Evolutionary conservation across 306 rosid genomes (phyloP), one percentile per base, ranked within the genome.

Genomic region (Cucumis cinereus): DNA sequence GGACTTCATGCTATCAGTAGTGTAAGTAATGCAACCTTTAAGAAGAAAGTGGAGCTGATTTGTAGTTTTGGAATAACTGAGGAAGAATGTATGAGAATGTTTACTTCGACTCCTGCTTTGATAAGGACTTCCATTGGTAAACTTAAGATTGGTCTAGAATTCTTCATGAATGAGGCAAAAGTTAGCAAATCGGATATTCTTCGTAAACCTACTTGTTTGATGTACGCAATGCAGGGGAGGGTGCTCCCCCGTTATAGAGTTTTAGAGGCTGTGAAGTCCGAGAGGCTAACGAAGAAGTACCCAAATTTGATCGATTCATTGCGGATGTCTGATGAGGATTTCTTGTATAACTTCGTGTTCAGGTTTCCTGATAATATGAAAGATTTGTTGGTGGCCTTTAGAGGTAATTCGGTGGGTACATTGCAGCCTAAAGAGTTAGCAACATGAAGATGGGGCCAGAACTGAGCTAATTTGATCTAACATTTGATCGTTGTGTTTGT

Each of bases 191-290:
- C 86, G 1, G 67, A 24, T 5, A 17, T 90, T 70, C 62, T 83
- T 77, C 26, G 14, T 9, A 16, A 13, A 4, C 90, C 96, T 19
- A 1, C 2, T 5, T 24, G 74, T 85, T 83, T 90, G 76, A 84
- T 85, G 87, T 81, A 47, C 71, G 79, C 87, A 76, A 57, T 86
- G 20, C 84, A 86, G 81, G 77, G 78, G 40, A 57, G 89, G 49
- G 79, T 86, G 79, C 23, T 86, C 84, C 90, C 92, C 47, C 59
- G 96, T 50, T 85, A 80, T 76, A 81, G 71, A 73, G 89, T 88
- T 75, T 70, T 85, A 28, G 83, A 86, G 85, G 67, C 85, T 41
- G 7, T 85, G 47, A 78, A 73, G 43, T 77, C 73, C 50, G 73
- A 80, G 72, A 83, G 75, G 1, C 41, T 90, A 36, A 43, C 77